Conservation (phyloP, 441 rosid genomes). For the Croton laevigatus region DNA sequence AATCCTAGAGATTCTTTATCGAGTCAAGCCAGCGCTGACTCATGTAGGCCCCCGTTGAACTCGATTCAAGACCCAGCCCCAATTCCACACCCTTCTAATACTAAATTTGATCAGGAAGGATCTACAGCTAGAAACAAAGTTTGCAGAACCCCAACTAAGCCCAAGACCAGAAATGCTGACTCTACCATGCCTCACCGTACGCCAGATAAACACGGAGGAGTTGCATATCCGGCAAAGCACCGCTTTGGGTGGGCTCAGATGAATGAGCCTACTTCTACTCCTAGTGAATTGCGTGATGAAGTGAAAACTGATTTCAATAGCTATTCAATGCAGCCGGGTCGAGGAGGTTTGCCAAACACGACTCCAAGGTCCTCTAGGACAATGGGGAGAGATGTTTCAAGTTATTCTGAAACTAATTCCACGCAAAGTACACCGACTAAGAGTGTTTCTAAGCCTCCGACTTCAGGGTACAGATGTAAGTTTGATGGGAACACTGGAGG, state of each 20-base stretch:
- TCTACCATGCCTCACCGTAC: constrained; percentile 60
- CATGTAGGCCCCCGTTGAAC: constrained; percentile 63
- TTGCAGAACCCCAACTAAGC: constrained; percentile 72
- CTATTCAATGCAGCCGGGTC: constrained; percentile 20
- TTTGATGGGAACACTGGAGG: constrained; percentile 51
- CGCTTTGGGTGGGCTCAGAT: constrained; percentile 77
- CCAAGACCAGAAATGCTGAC: constrained; percentile 46
- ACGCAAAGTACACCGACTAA: constrained; percentile 87
- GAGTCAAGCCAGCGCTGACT: constrained; percentile 48
- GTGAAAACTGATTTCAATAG: constrained; percentile 21
- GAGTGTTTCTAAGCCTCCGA: constrained; percentile 86
- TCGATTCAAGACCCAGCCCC: constrained; percentile 51
- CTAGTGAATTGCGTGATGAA: constrained; percentile 32
- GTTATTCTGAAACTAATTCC: constrained; percentile 68
- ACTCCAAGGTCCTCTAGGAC: constrained; percentile 66
- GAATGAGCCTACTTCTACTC: constrained; percentile 35
- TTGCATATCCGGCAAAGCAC: constrained; percentile 30
- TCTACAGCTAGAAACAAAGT: background rate
- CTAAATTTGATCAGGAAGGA: constrained; percentile 35
- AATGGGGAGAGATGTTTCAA: constrained; percentile 48
- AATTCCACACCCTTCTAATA: constrained; percentile 26
- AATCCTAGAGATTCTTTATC: constrained; percentile 49
- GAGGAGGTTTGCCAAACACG: constrained; percentile 40
- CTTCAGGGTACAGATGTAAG: constrained; percentile 55
- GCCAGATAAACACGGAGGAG: constrained; percentile 63